Conservation (phyloP, 441 rosid genomes). For the Arabidopsis lyrata region DNA sequence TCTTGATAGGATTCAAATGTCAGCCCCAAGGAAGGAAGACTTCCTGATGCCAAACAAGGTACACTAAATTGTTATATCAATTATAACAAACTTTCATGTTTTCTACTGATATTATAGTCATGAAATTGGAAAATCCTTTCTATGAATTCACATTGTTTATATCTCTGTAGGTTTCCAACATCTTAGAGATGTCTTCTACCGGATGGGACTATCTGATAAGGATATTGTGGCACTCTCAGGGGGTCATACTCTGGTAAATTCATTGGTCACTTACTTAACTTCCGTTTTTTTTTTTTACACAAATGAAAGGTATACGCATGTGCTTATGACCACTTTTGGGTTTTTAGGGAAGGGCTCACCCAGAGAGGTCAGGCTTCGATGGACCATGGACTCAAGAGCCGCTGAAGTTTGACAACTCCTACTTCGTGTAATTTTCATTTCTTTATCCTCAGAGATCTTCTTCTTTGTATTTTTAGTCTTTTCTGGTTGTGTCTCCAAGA, state of each 20-base stretch:
- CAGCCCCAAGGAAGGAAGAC: constrained; percentile 80
- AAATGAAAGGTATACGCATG: neutral
- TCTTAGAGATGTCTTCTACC: constrained; percentile 74
- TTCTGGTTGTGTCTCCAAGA: neutral
- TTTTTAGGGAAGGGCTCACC: constrained; percentile 82
- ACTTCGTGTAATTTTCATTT: constrained; percentile 66
- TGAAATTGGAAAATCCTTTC: neutral
- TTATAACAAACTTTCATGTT: neutral
- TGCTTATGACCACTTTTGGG: constrained; percentile 29
- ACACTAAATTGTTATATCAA: neutral
- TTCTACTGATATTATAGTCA: neutral
- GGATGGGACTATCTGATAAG: constrained; percentile 89
- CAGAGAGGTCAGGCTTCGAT: constrained; percentile 86
- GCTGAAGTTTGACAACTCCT: constrained; percentile 85
- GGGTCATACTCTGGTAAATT: constrained; percentile 83
- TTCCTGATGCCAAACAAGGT: constrained; percentile 88
- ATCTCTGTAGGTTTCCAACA: constrained; percentile 61
- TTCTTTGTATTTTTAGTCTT: constrained; percentile 3
- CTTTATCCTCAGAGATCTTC: neutral
- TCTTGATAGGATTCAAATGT: constrained; percentile 68
- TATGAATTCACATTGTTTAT: constrained; percentile 7
- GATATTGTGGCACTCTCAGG: constrained; percentile 97
- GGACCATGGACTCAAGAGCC: constrained; percentile 95
- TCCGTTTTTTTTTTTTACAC: neutral
- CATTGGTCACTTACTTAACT: neutral